phyloP scores from a whole-genome alignment of 805 yeast genomes.

The Torulaspora gathmanii region DNA sequence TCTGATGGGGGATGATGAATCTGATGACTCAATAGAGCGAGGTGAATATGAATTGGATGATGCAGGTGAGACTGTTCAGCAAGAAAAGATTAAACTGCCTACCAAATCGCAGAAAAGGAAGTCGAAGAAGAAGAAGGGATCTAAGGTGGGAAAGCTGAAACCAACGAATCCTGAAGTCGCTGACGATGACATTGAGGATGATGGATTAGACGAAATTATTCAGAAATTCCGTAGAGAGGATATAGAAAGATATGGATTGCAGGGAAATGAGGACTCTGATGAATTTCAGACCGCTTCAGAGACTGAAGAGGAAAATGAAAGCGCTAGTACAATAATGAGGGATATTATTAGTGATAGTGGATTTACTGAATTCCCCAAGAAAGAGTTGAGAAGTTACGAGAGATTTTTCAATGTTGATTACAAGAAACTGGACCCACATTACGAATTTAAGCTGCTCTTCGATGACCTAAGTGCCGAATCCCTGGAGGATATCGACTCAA shows the following conservation, averaged over 20 bases:
- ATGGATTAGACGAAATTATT: conserved; percentile 53
- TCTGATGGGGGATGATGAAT: conserved; percentile 23
- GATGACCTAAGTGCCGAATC: conserved; percentile 66
- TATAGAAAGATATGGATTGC: conserved; percentile 16
- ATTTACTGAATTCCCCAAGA: conserved; percentile 23
- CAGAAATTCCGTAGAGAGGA: conserved; percentile 39
- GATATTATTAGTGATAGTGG: conserved; percentile 30
- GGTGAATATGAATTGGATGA: conserved; percentile 9
- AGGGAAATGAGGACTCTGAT: conserved; percentile 26
- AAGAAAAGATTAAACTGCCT: conserved; percentile 12
- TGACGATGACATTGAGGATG: conserved; percentile 36
- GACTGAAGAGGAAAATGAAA: conserved; percentile 13
- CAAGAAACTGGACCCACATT: conserved; percentile 64
- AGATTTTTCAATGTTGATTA: conserved; percentile 27
- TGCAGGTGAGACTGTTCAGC: conserved; percentile 1
- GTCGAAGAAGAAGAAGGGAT: conserved; percentile 29
- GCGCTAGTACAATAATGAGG: conserved; percentile 31
- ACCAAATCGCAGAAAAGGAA: conserved; percentile 30
- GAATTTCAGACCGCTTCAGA: conserved; percentile 43
- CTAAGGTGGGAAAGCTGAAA: conserved; percentile 21
- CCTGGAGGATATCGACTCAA: conserved; percentile 68
- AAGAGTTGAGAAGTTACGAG: conserved; percentile 13
- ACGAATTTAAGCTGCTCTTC: conserved; percentile 63
- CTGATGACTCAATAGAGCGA: conserved; percentile 11
- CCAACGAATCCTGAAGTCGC: conserved; percentile 2